These are phyloP conservation scores for Nakazawaea wickerhamii DNA, from an alignment of 805 yeast genomes.

Conservation along the genomic window DNA sequence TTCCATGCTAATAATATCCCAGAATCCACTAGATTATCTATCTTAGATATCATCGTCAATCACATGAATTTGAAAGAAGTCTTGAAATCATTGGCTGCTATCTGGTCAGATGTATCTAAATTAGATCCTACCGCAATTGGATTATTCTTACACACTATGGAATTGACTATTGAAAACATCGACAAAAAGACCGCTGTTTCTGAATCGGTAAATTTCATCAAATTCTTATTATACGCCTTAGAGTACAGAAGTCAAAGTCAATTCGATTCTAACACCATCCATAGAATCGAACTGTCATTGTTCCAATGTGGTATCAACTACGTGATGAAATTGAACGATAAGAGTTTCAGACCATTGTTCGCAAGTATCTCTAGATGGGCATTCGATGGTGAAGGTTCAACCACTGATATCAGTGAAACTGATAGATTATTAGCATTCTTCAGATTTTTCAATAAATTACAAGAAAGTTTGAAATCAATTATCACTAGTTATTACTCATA, in stretches of 20 bases:
- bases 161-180: slow-evolving; percentile 55
- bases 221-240: slow-evolving; percentile 62
- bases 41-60: slow-evolving; percentile 55
- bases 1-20: slow-evolving; percentile 56
- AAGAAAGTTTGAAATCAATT: slow-evolving; percentile 78
- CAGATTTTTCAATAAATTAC: slow-evolving; percentile 79
- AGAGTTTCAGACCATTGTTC: slow-evolving; percentile 87
- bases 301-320: slow-evolving; percentile 67
- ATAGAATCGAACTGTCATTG: slow-evolving; percentile 74
- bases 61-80: slow-evolving; percentile 64
- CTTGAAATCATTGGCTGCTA: slow-evolving; percentile 51
- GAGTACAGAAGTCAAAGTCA: slow-evolving; percentile 58
- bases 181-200: slow-evolving; percentile 74
- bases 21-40: slow-evolving; percentile 51
- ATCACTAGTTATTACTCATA: slow-evolving; percentile 87
- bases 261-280: slow-evolving; percentile 67
- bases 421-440: slow-evolving; percentile 71
- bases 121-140: slow-evolving; percentile 51
- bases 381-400: slow-evolving; percentile 71
- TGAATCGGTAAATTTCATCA: slow-evolving; percentile 63
- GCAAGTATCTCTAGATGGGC: slow-evolving; percentile 90
- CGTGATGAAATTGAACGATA: slow-evolving; percentile 90
- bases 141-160: slow-evolving; percentile 62
- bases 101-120: slow-evolving; percentile 48
- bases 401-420: slow-evolving; percentile 36